Conservation (phyloP, 768 basidiomycete genomes). For the Ephemerocybe angulata region DNA sequence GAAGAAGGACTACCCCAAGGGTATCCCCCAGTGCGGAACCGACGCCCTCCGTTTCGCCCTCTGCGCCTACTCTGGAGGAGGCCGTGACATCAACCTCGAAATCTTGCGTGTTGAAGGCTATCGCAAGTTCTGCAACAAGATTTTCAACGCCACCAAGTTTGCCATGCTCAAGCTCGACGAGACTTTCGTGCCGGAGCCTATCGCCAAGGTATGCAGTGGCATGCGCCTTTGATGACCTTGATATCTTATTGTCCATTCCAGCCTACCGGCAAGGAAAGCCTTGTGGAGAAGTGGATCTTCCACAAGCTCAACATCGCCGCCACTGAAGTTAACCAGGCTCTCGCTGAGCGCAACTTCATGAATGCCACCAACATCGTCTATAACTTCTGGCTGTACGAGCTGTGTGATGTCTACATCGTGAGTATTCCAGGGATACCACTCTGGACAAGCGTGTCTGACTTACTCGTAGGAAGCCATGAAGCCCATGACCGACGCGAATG, state of each 20-base stretch:
- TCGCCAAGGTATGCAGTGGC: conserved; percentile 50
- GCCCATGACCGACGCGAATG: conserved; percentile 85
- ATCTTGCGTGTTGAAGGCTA: conserved; percentile 96
- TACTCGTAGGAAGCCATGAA: conserved; percentile 90
- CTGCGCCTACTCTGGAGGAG: conserved; percentile 90
- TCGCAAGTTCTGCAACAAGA: conserved; percentile 99
- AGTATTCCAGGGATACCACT: conserved; percentile 21
- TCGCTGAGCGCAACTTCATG: conserved; percentile 89
- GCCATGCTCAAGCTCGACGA: conserved; percentile 97
- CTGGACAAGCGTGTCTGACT: not conserved
- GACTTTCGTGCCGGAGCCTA: conserved; percentile 69
- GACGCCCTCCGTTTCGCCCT: conserved; percentile 94
- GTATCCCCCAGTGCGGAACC: conserved; percentile 97
- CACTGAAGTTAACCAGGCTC: conserved; percentile 66
- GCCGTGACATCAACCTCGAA: conserved; percentile 95
- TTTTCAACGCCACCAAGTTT: conserved; percentile 98
- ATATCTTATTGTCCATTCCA: conserved; percentile 27
- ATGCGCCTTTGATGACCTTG: not conserved
- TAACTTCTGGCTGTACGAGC: conserved; percentile 97
- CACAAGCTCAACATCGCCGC: conserved; percentile 89
- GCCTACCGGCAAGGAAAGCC: conserved; percentile 86
- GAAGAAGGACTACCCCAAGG: conserved; percentile 99
- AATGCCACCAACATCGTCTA: conserved; percentile 78
- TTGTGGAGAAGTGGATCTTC: conserved; percentile 93
- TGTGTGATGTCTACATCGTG: conserved; percentile 99